A percentile compares a stretch with the other conserved stretches of the same genome.
Conservation (phyloP, 1,284 basidiomycete genomes). For the Boletus semigastroideus region DNA sequence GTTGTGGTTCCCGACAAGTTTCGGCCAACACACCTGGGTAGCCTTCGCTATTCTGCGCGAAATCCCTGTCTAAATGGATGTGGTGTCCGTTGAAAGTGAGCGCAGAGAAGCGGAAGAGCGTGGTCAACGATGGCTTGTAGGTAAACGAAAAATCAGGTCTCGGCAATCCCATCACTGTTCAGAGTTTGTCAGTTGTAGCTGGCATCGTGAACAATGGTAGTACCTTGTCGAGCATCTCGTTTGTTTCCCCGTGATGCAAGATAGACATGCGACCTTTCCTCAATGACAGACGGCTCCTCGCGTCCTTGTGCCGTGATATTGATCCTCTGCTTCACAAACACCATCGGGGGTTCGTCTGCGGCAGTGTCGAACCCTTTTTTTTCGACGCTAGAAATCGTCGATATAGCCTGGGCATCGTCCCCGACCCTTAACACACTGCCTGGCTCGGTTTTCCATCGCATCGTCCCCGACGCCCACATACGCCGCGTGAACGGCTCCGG, state of each 20-base stretch:
- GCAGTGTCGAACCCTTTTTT: conserved; percentile 63
- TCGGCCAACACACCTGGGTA: conserved; percentile 56
- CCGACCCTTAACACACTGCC: conserved; percentile 51
- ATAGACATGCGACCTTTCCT: conserved; percentile 78
- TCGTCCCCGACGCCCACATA: conserved; percentile 83
- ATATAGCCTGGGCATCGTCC: conserved; percentile 47
- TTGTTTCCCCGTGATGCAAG: conserved; percentile 40
- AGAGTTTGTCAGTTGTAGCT: background rate
- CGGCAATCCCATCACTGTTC: conserved; percentile 52
- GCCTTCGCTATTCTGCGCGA: conserved; percentile 66
- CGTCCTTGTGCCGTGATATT: conserved; percentile 44
- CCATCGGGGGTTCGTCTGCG: conserved; percentile 54
- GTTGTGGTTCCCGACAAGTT: background rate
- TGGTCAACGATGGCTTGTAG: conserved; percentile 67
- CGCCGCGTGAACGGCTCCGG: conserved; percentile 73
- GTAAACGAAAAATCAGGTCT: conserved; percentile 57
- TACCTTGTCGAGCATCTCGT: conserved; percentile 44
- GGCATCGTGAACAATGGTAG: background rate
- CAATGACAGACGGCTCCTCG: conserved; percentile 50
- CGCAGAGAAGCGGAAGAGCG: conserved; percentile 82
- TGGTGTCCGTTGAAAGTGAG: conserved; percentile 78
- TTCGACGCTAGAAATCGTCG: conserved; percentile 55
- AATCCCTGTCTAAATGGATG: conserved; percentile 74
- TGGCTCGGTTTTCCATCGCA: conserved; percentile 55
- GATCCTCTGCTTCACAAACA: conserved; percentile 76